These are phyloP conservation scores for Tulasnella sp. DNA, from an alignment of 768 basidiomycete species.

Conservation along the genomic window DNA sequence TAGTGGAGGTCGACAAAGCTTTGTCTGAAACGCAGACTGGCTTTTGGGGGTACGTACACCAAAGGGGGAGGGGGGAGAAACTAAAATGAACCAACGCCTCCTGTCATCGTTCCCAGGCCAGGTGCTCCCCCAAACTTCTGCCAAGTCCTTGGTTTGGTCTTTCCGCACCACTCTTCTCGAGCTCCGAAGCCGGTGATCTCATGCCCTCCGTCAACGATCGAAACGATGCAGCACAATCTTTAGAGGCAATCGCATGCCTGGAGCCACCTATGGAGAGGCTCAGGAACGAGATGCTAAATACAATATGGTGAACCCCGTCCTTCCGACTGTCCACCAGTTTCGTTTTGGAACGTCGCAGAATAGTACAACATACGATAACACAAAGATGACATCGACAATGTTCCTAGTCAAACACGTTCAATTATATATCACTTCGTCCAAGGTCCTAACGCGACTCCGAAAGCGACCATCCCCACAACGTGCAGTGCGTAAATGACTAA, in stretches of 20 bases:
- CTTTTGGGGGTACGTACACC: neutral
- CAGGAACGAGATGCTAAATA: too few species aligned
- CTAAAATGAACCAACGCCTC: slow-evolving; percentile 2
- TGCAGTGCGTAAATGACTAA: slow-evolving; percentile 57
- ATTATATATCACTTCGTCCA: slow-evolving; percentile 38
- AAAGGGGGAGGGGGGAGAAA: neutral
- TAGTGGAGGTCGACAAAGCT: neutral
- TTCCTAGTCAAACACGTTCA: neutral
- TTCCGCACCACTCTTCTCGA: neutral
- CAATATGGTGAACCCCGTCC: too few species aligned
- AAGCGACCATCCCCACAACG: slow-evolving; percentile 55
- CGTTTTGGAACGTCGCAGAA: neutral
- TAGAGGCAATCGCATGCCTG: too few species aligned
- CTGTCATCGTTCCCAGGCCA: slow-evolving; percentile 1
- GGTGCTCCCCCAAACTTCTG: neutral
- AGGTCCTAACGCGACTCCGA: slow-evolving; percentile 48
- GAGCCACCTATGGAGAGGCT: too few species aligned
- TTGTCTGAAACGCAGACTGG: neutral
- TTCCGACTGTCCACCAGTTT: too few species aligned
- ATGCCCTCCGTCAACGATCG: neutral
- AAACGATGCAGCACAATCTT: neutral
- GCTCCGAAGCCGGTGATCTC: neutral
- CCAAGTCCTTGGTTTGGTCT: neutral
- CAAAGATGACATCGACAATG: neutral
- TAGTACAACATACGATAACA: neutral